phyloP scores from a whole-genome alignment of 192 early-diverging fungal genomes.

The Coemansia sp. region DNA sequence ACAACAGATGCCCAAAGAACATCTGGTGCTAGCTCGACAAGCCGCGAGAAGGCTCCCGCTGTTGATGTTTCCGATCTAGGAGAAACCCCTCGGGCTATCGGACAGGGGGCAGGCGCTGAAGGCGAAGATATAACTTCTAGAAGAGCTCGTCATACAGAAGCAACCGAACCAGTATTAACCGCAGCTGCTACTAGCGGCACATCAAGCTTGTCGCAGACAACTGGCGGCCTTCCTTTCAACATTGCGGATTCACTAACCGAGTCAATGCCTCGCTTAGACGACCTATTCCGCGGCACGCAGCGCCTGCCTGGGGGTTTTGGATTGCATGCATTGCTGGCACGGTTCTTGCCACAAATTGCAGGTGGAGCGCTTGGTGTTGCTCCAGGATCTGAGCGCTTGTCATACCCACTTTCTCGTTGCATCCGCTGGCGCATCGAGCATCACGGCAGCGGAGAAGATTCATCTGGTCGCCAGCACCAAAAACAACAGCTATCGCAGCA shows the following conservation, averaged over 20 bases:
- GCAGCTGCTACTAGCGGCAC: neutral
- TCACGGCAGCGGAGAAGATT: conserved; percentile 13
- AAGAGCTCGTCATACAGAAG: neutral
- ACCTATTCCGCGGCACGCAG: conserved; percentile 30
- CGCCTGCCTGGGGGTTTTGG: conserved; percentile 39
- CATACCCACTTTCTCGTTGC: conserved; percentile 44
- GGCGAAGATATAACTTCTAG: neutral
- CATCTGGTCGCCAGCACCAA: conserved; percentile 15
- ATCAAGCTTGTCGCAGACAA: conserved; percentile 1
- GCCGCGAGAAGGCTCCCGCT: conserved; percentile 3
- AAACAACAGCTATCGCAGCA: neutral
- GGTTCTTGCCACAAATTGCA: conserved; percentile 42
- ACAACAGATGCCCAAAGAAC: neutral
- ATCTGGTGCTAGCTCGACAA: neutral
- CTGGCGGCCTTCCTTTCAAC: conserved; percentile 30
- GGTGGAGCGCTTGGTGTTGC: conserved; percentile 19
- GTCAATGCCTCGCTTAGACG: conserved; percentile 45
- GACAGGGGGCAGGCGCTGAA: neutral
- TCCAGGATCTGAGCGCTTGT: conserved; percentile 41
- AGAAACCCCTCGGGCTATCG: neutral
- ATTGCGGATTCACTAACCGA: conserved; percentile 38
- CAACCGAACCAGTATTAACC: neutral
- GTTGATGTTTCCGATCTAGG: neutral
- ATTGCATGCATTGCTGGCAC: conserved; percentile 48
- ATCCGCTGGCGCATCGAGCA: conserved; percentile 35